These are phyloP conservation scores for Tephrocybe sp. DNA, from an alignment of 768 basidiomycete species.

Conservation along the genomic window DNA sequence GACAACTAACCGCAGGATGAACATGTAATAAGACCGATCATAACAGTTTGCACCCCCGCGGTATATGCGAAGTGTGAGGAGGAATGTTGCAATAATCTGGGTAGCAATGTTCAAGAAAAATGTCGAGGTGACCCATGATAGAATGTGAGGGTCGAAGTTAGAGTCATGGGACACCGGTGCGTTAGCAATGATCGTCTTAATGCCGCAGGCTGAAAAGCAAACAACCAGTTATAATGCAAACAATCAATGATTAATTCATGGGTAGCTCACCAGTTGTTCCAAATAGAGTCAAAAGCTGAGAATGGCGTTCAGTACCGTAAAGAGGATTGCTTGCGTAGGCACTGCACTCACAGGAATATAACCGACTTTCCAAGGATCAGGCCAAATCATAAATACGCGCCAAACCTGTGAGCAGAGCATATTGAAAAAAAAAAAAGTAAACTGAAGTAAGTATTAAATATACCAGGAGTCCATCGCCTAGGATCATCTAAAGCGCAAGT, in stretches of 20 bases:
- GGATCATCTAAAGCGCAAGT: conserved; percentile 17
- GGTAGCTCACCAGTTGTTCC: conserved; percentile 20
- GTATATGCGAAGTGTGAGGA: conserved; percentile 23
- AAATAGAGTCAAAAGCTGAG: conserved; percentile 19
- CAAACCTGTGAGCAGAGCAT: conserved; percentile 16
- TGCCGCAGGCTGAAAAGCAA: conserved; percentile 19
- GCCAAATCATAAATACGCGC: conserved; percentile 26
- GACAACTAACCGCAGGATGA: conserved; percentile 20
- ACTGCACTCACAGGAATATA: conserved; percentile 18
- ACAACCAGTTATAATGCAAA: background rate
- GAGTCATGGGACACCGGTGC: conserved; percentile 15
- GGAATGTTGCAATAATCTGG: conserved; percentile 21
- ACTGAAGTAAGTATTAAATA: background rate
- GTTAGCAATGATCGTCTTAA: conserved; percentile 22
- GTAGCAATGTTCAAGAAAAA: conserved; percentile 26
- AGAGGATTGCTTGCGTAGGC: too few relatives aligned
- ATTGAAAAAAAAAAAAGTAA: background rate
- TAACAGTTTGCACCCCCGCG: conserved; percentile 2
- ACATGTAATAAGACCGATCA: conserved; percentile 17
- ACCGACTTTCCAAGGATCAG: conserved; percentile 19
- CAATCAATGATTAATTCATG: background rate
- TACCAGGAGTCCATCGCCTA: conserved; percentile 26
- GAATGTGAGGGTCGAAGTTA: conserved; percentile 23
- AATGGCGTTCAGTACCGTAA: background rate
- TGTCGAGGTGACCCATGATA: conserved; percentile 24